Base-by-base conservation (phyloP, 1,284 basidiomycete genomes). In the Cutaneotrichosporon curvatum region DNA sequence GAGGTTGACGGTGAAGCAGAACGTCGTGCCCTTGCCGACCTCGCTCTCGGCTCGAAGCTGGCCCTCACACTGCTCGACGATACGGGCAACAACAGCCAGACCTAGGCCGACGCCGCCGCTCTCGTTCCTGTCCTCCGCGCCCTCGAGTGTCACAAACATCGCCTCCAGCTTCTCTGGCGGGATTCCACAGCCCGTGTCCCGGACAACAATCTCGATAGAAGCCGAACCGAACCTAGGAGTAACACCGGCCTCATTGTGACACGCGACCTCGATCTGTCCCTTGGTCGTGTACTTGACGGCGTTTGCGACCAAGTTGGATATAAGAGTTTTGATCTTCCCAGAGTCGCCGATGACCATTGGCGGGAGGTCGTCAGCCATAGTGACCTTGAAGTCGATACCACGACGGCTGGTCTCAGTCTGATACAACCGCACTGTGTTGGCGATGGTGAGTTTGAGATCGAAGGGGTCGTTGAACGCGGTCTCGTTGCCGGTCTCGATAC, bases 71-170 rank as follows among this genome's bases (percentile, higher is more conserved):
- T 87, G 85, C 62, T 84, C 82, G 6, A 88, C 83, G 28, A 87
- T 85, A n/a, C 85, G 77, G 0, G 84, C 84, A 4, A 87, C 85
- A 7, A 88, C 82, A 11, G 87, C 86, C 8, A 88, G 74, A 21
- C 86, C 85, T 11, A 88, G 76, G 12, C 85, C 84, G 2, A 66
- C 40, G 11, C 59, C 55, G 2, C 56, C 56, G 9, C 22, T 32
- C 35, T 40, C 47, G 37, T 43, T 18, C 15, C 38, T 31, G 67
- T 79, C 79, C 55, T 87, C 85, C 3, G 87, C 84, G 57, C 87
- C 83, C 68, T 90, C 87, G 51, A 92, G 85, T 51, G 88, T 85
- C 43, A 87, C 75, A 72, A 91, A 91, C 51, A 91, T 87, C 48
- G 79, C 80, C 63, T 87, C 84, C 20, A 91, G 76, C 67, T 85